Percentiles rank a stretch among this genome's conserved stretches.
Conservation (phyloP, 352 stramenopile species). For the Pythium aristosporum region DNA sequence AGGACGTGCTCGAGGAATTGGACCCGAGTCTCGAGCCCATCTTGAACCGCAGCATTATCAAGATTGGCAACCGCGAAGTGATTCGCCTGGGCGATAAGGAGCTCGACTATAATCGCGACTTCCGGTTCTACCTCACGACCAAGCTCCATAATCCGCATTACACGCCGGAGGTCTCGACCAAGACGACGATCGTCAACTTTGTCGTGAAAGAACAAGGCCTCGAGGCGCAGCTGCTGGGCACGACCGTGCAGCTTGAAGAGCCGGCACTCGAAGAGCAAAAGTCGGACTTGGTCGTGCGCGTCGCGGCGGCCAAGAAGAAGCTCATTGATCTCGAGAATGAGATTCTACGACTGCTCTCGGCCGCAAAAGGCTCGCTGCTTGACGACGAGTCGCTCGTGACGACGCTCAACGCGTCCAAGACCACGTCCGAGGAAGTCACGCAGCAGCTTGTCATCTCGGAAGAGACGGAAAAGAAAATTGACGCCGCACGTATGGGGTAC, state of each 20-base stretch:
- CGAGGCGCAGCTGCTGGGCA: slow-evolving; percentile 93
- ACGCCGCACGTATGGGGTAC: slow-evolving; percentile 93
- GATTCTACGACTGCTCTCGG: slow-evolving; percentile 91
- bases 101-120: slow-evolving; percentile 94
- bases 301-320: slow-evolving; percentile 94
- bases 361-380: slow-evolving; percentile 91
- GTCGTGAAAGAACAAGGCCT: slow-evolving; percentile 95
- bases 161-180: slow-evolving; percentile 93
- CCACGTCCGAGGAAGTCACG: slow-evolving; percentile 92
- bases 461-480: slow-evolving; percentile 95
- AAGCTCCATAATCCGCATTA: slow-evolving; percentile 97
- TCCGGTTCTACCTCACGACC: slow-evolving; percentile 95
- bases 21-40: slow-evolving; percentile 94
- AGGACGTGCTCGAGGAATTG: slow-evolving; percentile 95
- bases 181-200: slow-evolving; percentile 97
- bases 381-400: slow-evolving; percentile 95
- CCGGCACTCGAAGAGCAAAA: slow-evolving; percentile 95
- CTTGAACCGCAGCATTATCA: slow-evolving; percentile 94
- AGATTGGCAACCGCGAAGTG: slow-evolving; percentile 91
- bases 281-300: slow-evolving; percentile 86
- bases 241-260: slow-evolving; percentile 94
- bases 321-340: slow-evolving; percentile 96
- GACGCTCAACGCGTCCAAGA: slow-evolving; percentile 95
- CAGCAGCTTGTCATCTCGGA: slow-evolving; percentile 92
- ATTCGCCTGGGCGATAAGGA: slow-evolving; percentile 95